These are phyloP conservation scores for Myrica gale DNA, from an alignment of 306 rosid species.

Conservation along the genomic window DNA sequence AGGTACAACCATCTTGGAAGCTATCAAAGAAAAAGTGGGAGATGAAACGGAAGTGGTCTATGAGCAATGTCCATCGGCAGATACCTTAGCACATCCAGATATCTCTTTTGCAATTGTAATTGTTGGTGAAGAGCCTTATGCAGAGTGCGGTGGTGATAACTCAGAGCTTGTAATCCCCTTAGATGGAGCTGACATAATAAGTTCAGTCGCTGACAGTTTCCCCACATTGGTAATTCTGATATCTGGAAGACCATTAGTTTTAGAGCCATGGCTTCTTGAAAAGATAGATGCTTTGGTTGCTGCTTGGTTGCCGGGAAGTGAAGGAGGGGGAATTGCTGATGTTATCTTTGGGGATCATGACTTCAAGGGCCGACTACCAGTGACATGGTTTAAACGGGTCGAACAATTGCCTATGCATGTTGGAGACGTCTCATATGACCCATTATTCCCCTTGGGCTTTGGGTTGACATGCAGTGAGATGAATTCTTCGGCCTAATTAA, in stretches of 20 bases:
- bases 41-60: slow-evolving; percentile 39
- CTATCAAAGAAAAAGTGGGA: slow-evolving; percentile 39
- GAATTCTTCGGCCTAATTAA: background rate
- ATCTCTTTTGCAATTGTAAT: slow-evolving; percentile 41
- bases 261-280: slow-evolving; percentile 60
- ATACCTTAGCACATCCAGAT: slow-evolving; percentile 37
- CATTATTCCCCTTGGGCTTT: slow-evolving; percentile 75
- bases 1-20: slow-evolving; percentile 53
- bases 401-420: slow-evolving; percentile 43
- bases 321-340: slow-evolving; percentile 78
- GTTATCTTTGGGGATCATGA: slow-evolving; percentile 72
- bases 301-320: slow-evolving; percentile 94
- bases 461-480: slow-evolving; percentile 41
- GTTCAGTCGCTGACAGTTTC: slow-evolving; percentile 56
- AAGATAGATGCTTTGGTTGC: slow-evolving; percentile 69
- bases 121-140: slow-evolving; percentile 64
- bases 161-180: slow-evolving; percentile 55
- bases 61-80: slow-evolving; percentile 34
- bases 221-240: slow-evolving; percentile 76
- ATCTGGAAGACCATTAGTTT: slow-evolving; percentile 76
- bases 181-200: slow-evolving; percentile 51
- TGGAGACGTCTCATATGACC: slow-evolving; percentile 40
- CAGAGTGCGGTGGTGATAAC: slow-evolving; percentile 64
- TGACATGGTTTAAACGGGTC: slow-evolving; percentile 69
- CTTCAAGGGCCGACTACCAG: slow-evolving; percentile 67